Base-by-base conservation (phyloP, 1,139 yeast species). In the Hemisphaericaspora xylofermentans region DNA sequence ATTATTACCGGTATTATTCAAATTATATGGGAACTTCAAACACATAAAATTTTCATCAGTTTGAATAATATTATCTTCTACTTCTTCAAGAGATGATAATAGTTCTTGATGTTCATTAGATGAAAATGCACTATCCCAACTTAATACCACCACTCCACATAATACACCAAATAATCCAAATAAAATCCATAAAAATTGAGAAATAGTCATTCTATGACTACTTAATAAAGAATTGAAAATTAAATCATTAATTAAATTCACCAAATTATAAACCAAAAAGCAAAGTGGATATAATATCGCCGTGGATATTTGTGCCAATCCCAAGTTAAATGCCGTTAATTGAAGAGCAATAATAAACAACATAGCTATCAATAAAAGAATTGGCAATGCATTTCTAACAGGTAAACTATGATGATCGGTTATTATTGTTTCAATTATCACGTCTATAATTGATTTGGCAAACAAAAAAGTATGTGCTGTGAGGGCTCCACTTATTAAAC, bases 391-490 rank as follows among this genome's bases (percentile, higher is more conserved):
- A 38, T 60, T 59, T 28, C 49, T 44, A 2, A 61, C 48, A 6
- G 60, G 52, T 16, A 62, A 49, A 18, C 53, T 54, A 17, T 33
- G 29, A 47, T 46, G 54, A 6, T 63, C 58, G 41, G 64, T 64
- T 14, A 72, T 33, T 13, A 81, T 62, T 1, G 78, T 68, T 36
- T 67, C 71, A 2, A 80, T 57, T 4, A 84, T 60, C 15, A 85
- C 78, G 53, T 88, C 95, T 13, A 88, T 85, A 0, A 88, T 76
- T 1, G 91, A 80, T 60, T 89, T 89, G 22, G 96, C 96, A 65
- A 88, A 76, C 40, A 89, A 70, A 43, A 89, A 74, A 0, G 95
- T 86, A 57, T 88, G 95, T 0, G 96, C 95, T 0, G 95, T 85
- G 39, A 88, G 67, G 0, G 84, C 78, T 1, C 96, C 96, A 35